phyloP scores from a whole-genome alignment of 257 asterid genomes.

The Penstemon eatonii region DNA sequence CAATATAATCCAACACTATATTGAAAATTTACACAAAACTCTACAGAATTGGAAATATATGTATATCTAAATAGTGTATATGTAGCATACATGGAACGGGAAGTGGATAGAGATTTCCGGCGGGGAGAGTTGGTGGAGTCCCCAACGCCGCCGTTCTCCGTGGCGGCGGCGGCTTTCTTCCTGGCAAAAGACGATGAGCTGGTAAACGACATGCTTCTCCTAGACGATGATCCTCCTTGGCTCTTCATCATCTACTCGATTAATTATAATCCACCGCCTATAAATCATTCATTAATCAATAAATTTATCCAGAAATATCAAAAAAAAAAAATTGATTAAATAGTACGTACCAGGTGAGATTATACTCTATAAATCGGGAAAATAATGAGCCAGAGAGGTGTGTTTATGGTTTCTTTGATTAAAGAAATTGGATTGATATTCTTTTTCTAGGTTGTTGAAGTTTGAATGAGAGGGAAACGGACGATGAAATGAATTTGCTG shows the following conservation, averaged over 20 bases:
- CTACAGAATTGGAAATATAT: neutral
- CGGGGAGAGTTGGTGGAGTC: conserved; percentile 8
- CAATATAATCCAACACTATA: too few relatives aligned
- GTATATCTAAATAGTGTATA: too few relatives aligned
- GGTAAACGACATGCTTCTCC: conserved; percentile 64
- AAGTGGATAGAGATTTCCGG: conserved; percentile 51
- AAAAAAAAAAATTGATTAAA: conserved; percentile 5
- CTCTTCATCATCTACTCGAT: conserved; percentile 60
- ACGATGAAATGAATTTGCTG: too few relatives aligned
- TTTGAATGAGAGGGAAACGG: conserved; percentile 16
- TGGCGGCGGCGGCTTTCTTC: conserved; percentile 41
- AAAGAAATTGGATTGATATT: conserved; percentile 21
- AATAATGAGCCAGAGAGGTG: neutral
- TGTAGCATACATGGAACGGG: conserved; percentile 67
- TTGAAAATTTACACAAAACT: neutral
- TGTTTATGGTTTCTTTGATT: too few relatives aligned
- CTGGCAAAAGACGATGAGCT: neutral
- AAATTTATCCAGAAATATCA: neutral
- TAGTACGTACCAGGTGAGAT: conserved; percentile 35
- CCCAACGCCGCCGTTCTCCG: conserved; percentile 16
- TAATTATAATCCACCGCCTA: conserved; percentile 43
- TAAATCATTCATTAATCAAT: neutral
- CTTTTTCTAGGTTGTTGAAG: neutral
- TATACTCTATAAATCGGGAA: conserved; percentile 36
- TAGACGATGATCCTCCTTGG: conserved; percentile 67